Base-by-base conservation (phyloP, 495 filamentous ascomycete genomes). In the Aspergillus kassunensis region DNA sequence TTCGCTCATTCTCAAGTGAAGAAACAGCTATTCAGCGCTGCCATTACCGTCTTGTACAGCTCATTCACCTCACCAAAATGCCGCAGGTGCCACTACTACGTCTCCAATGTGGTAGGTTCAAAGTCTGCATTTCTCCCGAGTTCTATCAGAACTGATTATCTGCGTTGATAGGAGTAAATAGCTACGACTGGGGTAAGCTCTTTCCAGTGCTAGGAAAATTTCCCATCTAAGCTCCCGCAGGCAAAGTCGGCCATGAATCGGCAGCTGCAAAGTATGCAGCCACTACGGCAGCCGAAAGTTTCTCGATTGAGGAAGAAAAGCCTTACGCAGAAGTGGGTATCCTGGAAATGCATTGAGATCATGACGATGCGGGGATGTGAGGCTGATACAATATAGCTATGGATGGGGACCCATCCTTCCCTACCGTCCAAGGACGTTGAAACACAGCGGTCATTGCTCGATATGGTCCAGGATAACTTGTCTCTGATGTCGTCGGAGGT, bases 331-430 rank as follows among this genome's bases (percentile, higher is more conserved):
- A 96, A 71, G 91, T 90, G 43, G 44, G 66, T 63, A 71, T 43
- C 51, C 53, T 21, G 66, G 44, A 37, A 49, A 55, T 23, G 41
- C 55, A 10, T 37, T 11, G 47, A 15, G 40, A 54, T 65, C 19
- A 67, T 65, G 39, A 59, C 61, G 49, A 49, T 18, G 44, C 30
- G 19, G 19, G 8, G 18, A 16, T 27, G 23, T 31, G 44, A 54
- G 35, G 47, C 55, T 52, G 23, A 48, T 40, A 21, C 34, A 21
- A 29, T 51, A 24, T 66, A 96, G 90, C 73, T 98, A 61, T 98
- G 93, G 93, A 97, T 98, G 93, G 93, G 93, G 59, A 97, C 93
- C 2, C 93, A 98, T 62, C 93, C 92, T 20, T 95, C 90, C 34
- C 86, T 95, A 53, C 93, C 93, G 2, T 97, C 93, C 20, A 91